Evolutionary conservation across 371 early-diverging fungal species (phyloP), one percentile per base, ranked within the genome.

Genomic region (Haplosporangium sp.): DNA sequence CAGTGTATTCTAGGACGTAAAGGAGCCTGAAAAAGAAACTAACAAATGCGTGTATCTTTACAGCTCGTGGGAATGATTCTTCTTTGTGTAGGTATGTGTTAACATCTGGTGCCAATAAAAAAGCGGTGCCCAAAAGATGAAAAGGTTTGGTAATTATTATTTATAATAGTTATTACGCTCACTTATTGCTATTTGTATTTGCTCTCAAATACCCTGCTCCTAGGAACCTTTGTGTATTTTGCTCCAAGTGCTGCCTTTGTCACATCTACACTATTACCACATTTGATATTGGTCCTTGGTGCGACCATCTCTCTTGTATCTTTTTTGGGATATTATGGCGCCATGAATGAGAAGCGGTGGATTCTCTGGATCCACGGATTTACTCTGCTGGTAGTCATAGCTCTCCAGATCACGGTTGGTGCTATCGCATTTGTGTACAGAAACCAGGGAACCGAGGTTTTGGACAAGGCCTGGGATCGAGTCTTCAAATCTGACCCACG

Each of bases 51-150:
- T 7, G 20, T 55, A 3, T 56, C 15, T 20, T 48, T 48, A 5
- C 56, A 81, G 82, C 76, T 81, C 34, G 82, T 81, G 64, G 82
- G 82, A 2, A 81, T 81, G 82, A 81, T 81, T 62, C 82, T 81
- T 1, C 69, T 81, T 15, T 71, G 68, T 39, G 75, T 81, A 10
- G 82, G 77, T 77, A 69, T 17, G 20, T 42, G n/a, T 34, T 27
- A 56, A 56, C 27, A 27, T 27, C 27, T 27, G 44, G 50, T 50
- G 50, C n/a, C 7, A 50, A 5, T 15, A n/a, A 50, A n/a, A 52
- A 20, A 19, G 53, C 13, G 2, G 45, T 47, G 20, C 47, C 27
- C 27, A 27, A 27, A 27, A 27, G 27, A 27, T 27, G 27, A 27
- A 27, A 27, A 27, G 27, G 27, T 27, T 27, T 27, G 27, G 27